Base-by-base conservation (phyloP, 176 grass and related monocot genomes). In the Olyra latifolia region DNA sequence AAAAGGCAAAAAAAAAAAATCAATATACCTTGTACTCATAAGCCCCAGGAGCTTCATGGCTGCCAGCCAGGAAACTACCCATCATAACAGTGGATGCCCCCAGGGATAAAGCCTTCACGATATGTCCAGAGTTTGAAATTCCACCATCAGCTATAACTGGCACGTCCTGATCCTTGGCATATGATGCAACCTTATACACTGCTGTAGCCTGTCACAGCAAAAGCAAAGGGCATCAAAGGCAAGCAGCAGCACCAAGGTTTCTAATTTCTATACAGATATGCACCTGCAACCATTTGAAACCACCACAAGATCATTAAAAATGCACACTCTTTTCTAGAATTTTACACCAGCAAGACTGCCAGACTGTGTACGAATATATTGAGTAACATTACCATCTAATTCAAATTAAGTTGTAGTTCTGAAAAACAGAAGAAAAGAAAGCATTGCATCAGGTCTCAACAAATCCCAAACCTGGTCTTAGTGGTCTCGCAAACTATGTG, bases 121-220 rank as follows among this genome's bases (percentile, higher is more conserved):
- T 93, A 83, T 95, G 96, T 32, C 96, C 96, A 56, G 96, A 99
- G 73, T 88, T 91, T 76, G 96, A 95, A 88, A 99, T 99, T 57
- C 96, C 96, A 75, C 96, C 96, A 73, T 99, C 96, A 54, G 92
- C 92, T 80, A 95, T 99, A 71, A 99, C 79, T 7, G 92, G 96
- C 13, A 99, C 88, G 58, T 91, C 20, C 5, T 99, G 96, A 82
- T 95, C 86, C 15, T 91, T 95, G 69, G 96, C 96, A 80, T 89
- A 99, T 5, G 96, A 99, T 77, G 96, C 87, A 88, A 93, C 96
- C 75, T 93, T 99, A 62, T 95, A 95, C 42, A 99, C 96, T 1
- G 96, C 92, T 30, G 96, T 95, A 61, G 96, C 96, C 96, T 99
- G 74, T 76, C 16, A 72, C 28, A 64, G 15, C 44, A 71, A 89